phyloP scores from a whole-genome alignment of 441 rosid genomes.

The Eutrema salsugineum region DNA sequence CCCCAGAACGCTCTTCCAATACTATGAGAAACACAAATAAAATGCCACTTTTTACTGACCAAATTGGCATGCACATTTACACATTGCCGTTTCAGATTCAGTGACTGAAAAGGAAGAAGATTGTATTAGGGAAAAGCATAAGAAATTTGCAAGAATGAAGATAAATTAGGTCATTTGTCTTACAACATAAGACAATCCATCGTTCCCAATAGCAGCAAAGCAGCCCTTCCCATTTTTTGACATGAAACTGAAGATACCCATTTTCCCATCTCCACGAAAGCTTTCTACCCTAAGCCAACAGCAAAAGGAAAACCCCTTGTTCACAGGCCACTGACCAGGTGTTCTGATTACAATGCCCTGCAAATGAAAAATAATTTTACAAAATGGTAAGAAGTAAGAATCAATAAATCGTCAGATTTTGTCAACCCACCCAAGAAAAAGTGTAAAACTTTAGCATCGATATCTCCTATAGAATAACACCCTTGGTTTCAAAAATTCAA shows the following conservation, averaged over 20 bases:
- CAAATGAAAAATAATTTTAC: slow-evolving; percentile 20
- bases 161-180: slow-evolving; percentile 10
- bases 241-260: slow-evolving; percentile 95
- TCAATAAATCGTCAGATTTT: not conserved
- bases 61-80: slow-evolving; percentile 64
- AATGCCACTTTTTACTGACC: slow-evolving; percentile 89
- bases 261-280: slow-evolving; percentile 71
- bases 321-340: slow-evolving; percentile 94
- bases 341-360: slow-evolving; percentile 89
- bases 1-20: slow-evolving; percentile 99
- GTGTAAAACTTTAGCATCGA: slow-evolving; percentile 5
- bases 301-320: slow-evolving; percentile 94
- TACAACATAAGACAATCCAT: slow-evolving; percentile 83
- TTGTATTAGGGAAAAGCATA: slow-evolving; percentile 8
- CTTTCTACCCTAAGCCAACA: slow-evolving; percentile 99
- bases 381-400: not conserved
- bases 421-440: slow-evolving; percentile 14
- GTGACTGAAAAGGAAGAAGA: slow-evolving; percentile 57
- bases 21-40: slow-evolving; percentile 88
- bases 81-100: slow-evolving; percentile 75
- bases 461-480: slow-evolving; percentile 10
- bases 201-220: slow-evolving; percentile 71
- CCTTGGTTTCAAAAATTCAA: slow-evolving; percentile 4
- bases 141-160: slow-evolving; percentile 8
- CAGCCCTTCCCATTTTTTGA: slow-evolving; percentile 96